phyloP scores from a whole-genome alignment of 805 yeast species.

The Ogataea angusta region DNA sequence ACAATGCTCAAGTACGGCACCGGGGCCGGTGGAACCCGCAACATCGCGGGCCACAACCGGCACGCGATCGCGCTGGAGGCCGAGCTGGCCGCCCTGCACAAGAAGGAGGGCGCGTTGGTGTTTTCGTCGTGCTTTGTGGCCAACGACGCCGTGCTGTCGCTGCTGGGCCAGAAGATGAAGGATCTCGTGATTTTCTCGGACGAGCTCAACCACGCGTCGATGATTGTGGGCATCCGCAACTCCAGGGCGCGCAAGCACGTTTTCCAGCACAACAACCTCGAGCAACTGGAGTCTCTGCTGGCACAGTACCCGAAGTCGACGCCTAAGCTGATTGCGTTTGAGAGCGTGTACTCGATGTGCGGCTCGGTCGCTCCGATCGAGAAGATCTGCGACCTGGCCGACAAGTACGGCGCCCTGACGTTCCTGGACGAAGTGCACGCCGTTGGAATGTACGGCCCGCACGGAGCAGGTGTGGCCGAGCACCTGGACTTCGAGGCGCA shows the following conservation, averaged over 20 bases:
- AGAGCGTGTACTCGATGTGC: constrained; percentile 96
- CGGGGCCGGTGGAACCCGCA: constrained; percentile 99
- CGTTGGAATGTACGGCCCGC: constrained; percentile 98
- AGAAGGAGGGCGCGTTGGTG: constrained; percentile 92
- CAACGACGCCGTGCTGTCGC: constrained; percentile 88
- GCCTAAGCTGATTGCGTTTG: constrained; percentile 96
- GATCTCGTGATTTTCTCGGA: constrained; percentile 91
- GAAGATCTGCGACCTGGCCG: constrained; percentile 91
- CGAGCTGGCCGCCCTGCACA: constrained; percentile 85
- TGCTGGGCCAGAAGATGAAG: constrained; percentile 87
- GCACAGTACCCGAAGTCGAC: constrained; percentile 77
- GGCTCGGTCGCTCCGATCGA: constrained; percentile 96
- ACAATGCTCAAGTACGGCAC: constrained; percentile 90
- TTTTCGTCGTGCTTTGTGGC: constrained; percentile 96
- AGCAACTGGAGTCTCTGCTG: constrained; percentile 75
- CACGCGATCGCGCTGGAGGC: constrained; percentile 87
- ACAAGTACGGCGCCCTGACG: constrained; percentile 94
- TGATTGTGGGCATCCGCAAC: constrained; percentile 94
- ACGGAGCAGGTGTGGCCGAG: constrained; percentile 99
- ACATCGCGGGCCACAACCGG: constrained; percentile 94
- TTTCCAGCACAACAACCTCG: constrained; percentile 86
- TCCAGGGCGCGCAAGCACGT: constrained; percentile 85
- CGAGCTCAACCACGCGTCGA: constrained; percentile 92
- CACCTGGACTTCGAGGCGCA: constrained; percentile 88
- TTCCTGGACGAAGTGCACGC: constrained; percentile 98